Evolutionary conservation across 164 flowering plant species (phyloP).

Genomic region (Stephania cephalantha): DNA sequence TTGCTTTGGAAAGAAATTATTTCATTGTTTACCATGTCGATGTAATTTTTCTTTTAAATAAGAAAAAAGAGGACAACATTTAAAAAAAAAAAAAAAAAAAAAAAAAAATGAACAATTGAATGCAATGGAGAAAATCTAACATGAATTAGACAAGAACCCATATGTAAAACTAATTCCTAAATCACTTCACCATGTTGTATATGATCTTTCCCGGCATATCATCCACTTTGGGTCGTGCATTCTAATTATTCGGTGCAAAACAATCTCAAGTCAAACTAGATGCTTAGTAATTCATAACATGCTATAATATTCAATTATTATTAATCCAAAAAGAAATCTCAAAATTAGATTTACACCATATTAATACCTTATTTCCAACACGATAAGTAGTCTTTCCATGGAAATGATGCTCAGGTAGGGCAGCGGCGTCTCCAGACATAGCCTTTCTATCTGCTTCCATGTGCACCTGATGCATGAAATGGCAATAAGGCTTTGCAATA

Average conservation of each 20-base stretch:
- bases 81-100: no score
- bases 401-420: constrained; percentile 30
- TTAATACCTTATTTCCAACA: constrained; percentile 82
- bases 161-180: background rate
- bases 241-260: no score
- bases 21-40: no score
- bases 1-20: no score
- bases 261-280: background rate
- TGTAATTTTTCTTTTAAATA: no score
- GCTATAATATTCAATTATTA: background rate
- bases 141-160: background rate
- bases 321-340: background rate
- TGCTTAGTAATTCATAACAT: background rate
- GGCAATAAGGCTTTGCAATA: background rate
- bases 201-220: background rate
- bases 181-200: no score
- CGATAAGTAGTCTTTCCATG: constrained; percentile 66
- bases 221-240: background rate
- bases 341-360: background rate
- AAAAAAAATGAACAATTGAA: no score
- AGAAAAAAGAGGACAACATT: no score
- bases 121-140: background rate
- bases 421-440: constrained; percentile 43
- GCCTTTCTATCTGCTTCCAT: constrained; percentile 92
- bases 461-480: constrained; percentile 56